Base-by-base conservation (phyloP, 2,329 filamentous ascomycete genomes). In the Metarhizium robertsii region DNA sequence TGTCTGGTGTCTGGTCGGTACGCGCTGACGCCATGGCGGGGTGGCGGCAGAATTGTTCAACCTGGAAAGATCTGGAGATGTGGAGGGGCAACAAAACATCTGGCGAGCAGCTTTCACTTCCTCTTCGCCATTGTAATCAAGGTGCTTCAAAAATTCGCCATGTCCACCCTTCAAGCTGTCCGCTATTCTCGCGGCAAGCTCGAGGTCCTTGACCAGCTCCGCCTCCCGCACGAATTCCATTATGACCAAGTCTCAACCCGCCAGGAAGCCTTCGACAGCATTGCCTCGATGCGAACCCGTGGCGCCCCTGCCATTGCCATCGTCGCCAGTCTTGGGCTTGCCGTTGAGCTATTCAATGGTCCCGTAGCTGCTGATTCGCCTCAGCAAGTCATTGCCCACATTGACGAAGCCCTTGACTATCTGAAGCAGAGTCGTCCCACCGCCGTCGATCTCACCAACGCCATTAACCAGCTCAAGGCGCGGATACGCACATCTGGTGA, bases 291-390 rank as follows among this genome's bases (percentile, higher is more conserved):
- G 89, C 75, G 84, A 51, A 84, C 86, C 6, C 84, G 89, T 64
- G 90, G 72, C 38, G 94, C 94, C 5, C 94, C 94, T 0, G 94
- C 94, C 49, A 99, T 99, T 69, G 94, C 94, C 48, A 97, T 99
- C 61, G 94, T 99, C n/a, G 94, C 94, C 25, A 89, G 88, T 20
- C 80, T 99, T 38, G 86, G 89, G 2, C 81, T 96, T 40, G 92
- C 91, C 1, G 89, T 96, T 8, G 92, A 97, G 69, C 73, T 97
- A 8, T 76, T 84, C 52, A 80, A 81, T 7, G 79, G 79, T 57
- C 55, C 68, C 2, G 58, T 66, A 8, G 70, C 75, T 4, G 78
- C 81, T 1, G 62, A 68, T 0, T 72, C 71, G 0, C 68, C 75
- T 0, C 67, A 74, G 0, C 83, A 87, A 50, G 80, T 87, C 52